phyloP scores from a whole-genome alignment of 2,329 filamentous ascomycete genomes.

The Colletotrichum sp. region DNA sequence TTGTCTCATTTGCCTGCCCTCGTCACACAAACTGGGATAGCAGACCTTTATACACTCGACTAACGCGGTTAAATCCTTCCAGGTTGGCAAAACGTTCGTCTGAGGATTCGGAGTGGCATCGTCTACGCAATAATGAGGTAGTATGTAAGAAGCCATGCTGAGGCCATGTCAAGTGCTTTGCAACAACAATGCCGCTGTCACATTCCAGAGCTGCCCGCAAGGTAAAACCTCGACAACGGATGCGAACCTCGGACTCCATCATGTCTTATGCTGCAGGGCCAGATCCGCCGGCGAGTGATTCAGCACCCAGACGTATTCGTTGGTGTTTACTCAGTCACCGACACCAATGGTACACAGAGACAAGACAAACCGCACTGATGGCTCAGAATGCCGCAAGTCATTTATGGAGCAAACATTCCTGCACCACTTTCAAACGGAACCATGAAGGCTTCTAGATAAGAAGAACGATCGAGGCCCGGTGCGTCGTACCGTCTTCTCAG shows the following conservation, averaged over 20 bases:
- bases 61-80: no score
- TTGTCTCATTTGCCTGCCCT: not conserved
- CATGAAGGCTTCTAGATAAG: not conserved
- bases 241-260: not conserved
- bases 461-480: no score
- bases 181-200: not conserved
- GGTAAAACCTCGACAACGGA: no score
- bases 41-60: not conserved
- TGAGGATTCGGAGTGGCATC: not conserved
- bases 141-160: not conserved
- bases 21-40: not conserved
- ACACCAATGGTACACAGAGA: not conserved
- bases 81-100: no score
- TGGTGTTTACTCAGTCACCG: not conserved
- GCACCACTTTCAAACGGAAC: not conserved
- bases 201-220: no score
- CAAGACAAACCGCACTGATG: not conserved
- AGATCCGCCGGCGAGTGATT: not conserved
- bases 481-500: not conserved
- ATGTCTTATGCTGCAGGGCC: not conserved
- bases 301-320: not conserved
- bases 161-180: not conserved
- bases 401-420: not conserved
- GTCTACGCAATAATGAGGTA: fast-evolving
- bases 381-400: not conserved